These are phyloP conservation scores for Panus rudis DNA, from an alignment of 768 basidiomycete species.

Conservation along the genomic window DNA sequence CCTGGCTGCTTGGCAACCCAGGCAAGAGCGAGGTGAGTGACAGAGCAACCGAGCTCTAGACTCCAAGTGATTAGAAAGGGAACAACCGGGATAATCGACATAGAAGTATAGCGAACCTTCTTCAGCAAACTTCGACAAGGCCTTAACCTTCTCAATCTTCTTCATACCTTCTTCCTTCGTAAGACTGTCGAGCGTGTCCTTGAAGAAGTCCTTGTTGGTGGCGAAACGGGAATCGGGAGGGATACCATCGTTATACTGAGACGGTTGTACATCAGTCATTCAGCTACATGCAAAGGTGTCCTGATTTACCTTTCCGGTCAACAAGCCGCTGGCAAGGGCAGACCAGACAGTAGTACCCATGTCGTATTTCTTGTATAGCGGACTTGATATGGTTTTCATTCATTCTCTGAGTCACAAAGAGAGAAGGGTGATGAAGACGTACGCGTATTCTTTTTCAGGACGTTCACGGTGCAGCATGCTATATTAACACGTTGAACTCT, in stretches of 20 bases:
- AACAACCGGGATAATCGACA: not conserved
- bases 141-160: slow-evolving; percentile 63
- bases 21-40: slow-evolving; percentile 66
- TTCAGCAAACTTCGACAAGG: slow-evolving; percentile 58
- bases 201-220: slow-evolving; percentile 41
- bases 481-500: too few species aligned
- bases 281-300: too few species aligned
- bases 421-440: slow-evolving; percentile 11
- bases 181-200: slow-evolving; percentile 29
- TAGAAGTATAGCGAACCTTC: slow-evolving; percentile 26
- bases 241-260: slow-evolving; percentile 65
- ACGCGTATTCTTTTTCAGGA: slow-evolving; percentile 74
- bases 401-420: not conserved
- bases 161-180: slow-evolving; percentile 43
- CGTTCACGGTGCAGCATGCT: slow-evolving; percentile 75
- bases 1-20: slow-evolving; percentile 63
- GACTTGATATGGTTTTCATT: slow-evolving; percentile 12
- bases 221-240: slow-evolving; percentile 68
- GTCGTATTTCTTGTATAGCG: slow-evolving; percentile 58
- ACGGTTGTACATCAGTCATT: not conserved
- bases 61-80: slow-evolving; percentile 1
- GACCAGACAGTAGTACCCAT: slow-evolving; percentile 69
- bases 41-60: slow-evolving; percentile 48
- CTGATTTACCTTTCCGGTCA: slow-evolving; percentile 62
- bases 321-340: slow-evolving; percentile 60